A percentile compares a stretch with the other conserved stretches of the same genome.
These are phyloP conservation scores for Byssothecium circinans DNA, from an alignment of 2,329 filamentous ascomycete genomes.

Conservation along the genomic window DNA sequence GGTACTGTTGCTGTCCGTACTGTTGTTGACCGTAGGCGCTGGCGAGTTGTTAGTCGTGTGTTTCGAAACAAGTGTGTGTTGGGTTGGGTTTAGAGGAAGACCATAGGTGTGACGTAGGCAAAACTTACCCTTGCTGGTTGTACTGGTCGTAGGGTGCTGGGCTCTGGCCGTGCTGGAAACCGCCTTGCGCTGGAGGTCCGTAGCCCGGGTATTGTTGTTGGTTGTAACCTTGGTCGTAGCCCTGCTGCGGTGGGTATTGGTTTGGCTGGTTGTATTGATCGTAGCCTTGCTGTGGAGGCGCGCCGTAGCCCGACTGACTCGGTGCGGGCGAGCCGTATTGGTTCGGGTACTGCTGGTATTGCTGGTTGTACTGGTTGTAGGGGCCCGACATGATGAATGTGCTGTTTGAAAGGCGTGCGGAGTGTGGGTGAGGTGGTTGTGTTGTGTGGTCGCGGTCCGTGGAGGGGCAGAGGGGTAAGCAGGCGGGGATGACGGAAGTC, in stretches of 20 bases:
- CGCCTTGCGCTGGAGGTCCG: constrained; percentile 51
- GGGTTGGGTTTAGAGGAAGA: no score
- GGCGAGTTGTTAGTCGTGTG: constrained; percentile 17
- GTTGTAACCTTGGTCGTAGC: constrained; percentile 39
- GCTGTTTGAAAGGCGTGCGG: constrained; percentile 2
- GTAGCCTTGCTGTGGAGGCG: constrained; percentile 33
- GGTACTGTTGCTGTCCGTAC: constrained; percentile 38
- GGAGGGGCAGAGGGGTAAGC: background rate
- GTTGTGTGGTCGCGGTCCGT: background rate
- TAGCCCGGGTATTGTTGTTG: constrained; percentile 43
- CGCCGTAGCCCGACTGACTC: constrained; percentile 29
- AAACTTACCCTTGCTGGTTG: constrained; percentile 39
- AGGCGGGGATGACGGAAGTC: constrained; percentile 11
- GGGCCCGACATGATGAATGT: constrained; percentile 53
- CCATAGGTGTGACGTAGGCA: background rate
- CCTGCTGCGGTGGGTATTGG: constrained; percentile 38
- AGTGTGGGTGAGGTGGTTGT: constrained; percentile 4
- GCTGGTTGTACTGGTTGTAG: constrained; percentile 51
- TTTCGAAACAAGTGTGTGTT: constrained; percentile 16
- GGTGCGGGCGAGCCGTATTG: constrained; percentile 40
- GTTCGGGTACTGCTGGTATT: constrained; percentile 29
- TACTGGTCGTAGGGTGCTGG: constrained; percentile 34
- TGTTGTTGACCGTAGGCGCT: constrained; percentile 13
- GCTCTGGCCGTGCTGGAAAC: constrained; percentile 53
- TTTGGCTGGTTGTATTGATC: constrained; percentile 32